Evolutionary conservation across 208 protist species (phyloP), one percentile per base, ranked within the genome.

Genomic region (Leishmania tropica): DNA sequence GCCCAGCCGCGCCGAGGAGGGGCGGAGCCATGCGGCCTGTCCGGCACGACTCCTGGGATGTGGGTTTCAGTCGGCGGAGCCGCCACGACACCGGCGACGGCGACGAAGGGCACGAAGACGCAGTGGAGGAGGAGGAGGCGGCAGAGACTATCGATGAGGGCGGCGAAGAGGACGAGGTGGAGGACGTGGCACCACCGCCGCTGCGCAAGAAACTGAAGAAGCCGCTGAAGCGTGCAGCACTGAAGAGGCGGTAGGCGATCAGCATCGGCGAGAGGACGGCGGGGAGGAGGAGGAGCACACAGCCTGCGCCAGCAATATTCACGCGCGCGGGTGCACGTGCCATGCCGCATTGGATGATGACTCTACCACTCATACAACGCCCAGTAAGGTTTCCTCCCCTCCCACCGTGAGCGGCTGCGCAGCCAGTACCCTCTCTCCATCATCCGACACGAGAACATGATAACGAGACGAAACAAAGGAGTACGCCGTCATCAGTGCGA

Each of bases 31-130:
- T 91, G 85, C 85, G 68, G 21, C 78, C 73, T 15, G 89, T 91
- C 75, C 78, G 85, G 79, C 86, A 93, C 74, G 87, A 90, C 78
- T 85, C 81, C 17, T 92, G 90, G 90, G 88, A 94, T 60, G 84
- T 83, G 48, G 83, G 53, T 4, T 81, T 78, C 19, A 48, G 76
- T 76, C 47, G 77, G 35, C 58, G 80, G 74, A 24, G 78, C 71
- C 60, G 76, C 64, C 45, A 19, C 19, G 53, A n/a, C 4, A 68
- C 85, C 31, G 83, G 71, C 75, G 83, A 80, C 19, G 81, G 81
- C 28, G 83, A 86, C 13, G 83, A 42, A 21, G 72, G 75, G 47
- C 8, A 76, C 72, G 48, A 56, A 31, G 72, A 60, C 28, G 79
- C 83, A 15, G 79, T 81, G 42, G 81, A 83, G 37, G 83, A 85